Conservation (phyloP, 2,329 filamentous ascomycete genomes). For the Plenodomus lindquistii region DNA sequence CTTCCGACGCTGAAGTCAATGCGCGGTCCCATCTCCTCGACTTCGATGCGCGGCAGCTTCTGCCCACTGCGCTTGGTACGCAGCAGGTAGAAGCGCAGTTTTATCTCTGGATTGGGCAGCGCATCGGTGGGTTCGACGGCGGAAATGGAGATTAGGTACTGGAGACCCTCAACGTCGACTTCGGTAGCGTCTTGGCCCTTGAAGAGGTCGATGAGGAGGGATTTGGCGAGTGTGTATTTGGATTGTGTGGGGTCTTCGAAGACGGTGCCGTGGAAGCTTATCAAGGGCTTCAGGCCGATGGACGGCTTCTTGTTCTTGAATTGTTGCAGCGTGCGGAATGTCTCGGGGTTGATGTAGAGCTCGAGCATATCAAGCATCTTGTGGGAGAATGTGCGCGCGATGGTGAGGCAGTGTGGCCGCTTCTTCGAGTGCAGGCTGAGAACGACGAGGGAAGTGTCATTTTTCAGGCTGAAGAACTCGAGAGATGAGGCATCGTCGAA, state of each 20-base stretch:
- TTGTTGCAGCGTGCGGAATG: conserved; percentile 69
- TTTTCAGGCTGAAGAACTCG: conserved; percentile 96
- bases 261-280: conserved; percentile 85
- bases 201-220: conserved; percentile 88
- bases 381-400: conserved; percentile 80
- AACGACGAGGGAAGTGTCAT: conserved; percentile 83
- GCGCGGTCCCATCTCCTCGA: conserved; percentile 93
- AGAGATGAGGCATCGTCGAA: conserved; percentile 88
- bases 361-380: conserved; percentile 96
- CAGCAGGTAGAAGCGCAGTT: conserved; percentile 82
- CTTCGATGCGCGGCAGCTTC: conserved; percentile 84
- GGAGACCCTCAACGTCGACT: conserved; percentile 92
- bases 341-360: conserved; percentile 76
- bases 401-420: conserved; percentile 85
- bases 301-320: conserved; percentile 70
- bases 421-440: conserved; percentile 91
- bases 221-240: conserved; percentile 84
- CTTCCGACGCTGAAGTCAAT: conserved; percentile 90
- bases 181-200: conserved; percentile 77
- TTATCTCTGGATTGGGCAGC: conserved; percentile 53
- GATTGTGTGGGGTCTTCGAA: conserved; percentile 82
- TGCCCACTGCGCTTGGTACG: conserved; percentile 84
- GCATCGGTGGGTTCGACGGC: conserved; percentile 62
- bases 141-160: conserved; percentile 83
- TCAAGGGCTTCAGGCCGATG: conserved; percentile 83